These are phyloP conservation scores for Candida quercuum DNA, from an alignment of 805 yeast genomes.

Conservation along the genomic window DNA sequence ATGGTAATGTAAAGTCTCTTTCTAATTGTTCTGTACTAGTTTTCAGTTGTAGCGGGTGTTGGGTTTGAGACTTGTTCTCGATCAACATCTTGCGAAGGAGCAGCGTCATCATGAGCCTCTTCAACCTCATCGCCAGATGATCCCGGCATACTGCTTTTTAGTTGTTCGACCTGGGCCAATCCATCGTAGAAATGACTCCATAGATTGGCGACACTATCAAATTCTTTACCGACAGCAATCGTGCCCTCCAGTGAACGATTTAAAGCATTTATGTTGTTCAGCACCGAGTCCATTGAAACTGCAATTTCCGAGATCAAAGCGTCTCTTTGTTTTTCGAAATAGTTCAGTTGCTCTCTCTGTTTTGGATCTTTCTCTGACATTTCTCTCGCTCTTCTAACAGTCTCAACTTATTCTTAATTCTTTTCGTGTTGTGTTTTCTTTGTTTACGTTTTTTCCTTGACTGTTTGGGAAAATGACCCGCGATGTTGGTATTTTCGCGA, in stretches of 20 bases:
- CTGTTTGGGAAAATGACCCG: too few species aligned
- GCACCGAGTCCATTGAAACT: slow-evolving; percentile 56
- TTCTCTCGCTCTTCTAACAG: too few species aligned
- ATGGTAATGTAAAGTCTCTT: neutral
- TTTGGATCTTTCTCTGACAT: slow-evolving; percentile 12
- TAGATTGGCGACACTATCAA: slow-evolving; percentile 61
- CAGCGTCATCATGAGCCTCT: neutral
- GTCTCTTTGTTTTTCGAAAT: slow-evolving; percentile 58
- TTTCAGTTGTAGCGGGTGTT: neutral
- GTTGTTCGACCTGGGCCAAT: slow-evolving; percentile 25
- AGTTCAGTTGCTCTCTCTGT: slow-evolving; percentile 17
- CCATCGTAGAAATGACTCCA: slow-evolving; percentile 69
- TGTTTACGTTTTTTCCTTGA: too few species aligned
- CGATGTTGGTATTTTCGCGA: too few species aligned
- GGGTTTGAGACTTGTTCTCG: neutral
- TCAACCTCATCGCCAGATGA: neutral
- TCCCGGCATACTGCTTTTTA: slow-evolving; percentile 6
- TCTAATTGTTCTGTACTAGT: neutral
- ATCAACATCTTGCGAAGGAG: neutral
- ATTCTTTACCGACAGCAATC: slow-evolving; percentile 70
- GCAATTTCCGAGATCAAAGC: slow-evolving; percentile 52
- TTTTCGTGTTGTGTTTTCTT: too few species aligned
- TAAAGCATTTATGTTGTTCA: slow-evolving; percentile 56
- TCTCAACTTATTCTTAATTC: too few species aligned
- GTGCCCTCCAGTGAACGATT: slow-evolving; percentile 64